Percentiles rank a stretch among this genome's conserved stretches.
These are phyloP conservation scores for Ilyonectria mors-panacis DNA, from an alignment of 2,329 filamentous ascomycete genomes.

Conservation along the genomic window DNA sequence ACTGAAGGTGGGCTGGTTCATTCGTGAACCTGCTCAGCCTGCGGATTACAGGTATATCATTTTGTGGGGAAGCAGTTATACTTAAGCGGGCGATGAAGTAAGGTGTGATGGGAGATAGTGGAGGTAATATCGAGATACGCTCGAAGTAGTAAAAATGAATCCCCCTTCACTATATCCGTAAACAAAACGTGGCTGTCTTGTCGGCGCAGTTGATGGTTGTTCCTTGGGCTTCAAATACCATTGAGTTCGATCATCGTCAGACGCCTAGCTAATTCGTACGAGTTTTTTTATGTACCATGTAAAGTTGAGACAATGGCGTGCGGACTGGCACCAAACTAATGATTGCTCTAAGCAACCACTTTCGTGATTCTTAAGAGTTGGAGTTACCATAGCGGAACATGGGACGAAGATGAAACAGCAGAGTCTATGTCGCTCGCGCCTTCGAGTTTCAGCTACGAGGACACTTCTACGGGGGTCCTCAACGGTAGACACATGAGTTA, in stretches of 20 bases:
- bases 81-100: constrained; percentile 11
- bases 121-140: constrained; percentile 32
- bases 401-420: constrained; percentile 6
- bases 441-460: background rate
- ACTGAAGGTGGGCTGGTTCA: constrained; percentile 19
- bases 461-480: background rate
- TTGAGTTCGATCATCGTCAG: too few species aligned
- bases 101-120: constrained; percentile 9
- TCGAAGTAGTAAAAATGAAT: constrained; percentile 35
- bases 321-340: background rate
- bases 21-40: constrained; percentile 9
- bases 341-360: background rate
- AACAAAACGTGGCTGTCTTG: background rate
- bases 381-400: background rate
- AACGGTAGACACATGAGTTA: background rate
- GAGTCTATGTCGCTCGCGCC: background rate
- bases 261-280: too few species aligned
- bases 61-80: constrained; percentile 18
- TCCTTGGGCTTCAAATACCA: background rate
- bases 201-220: background rate
- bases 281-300: too few species aligned
- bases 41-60: constrained; percentile 28
- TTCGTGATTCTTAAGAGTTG: background rate
- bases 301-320: background rate
- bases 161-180: background rate